Evolutionary conservation across 2,329 filamentous ascomycete species (phyloP).

Genomic region (Ilyonectria robusta): DNA sequence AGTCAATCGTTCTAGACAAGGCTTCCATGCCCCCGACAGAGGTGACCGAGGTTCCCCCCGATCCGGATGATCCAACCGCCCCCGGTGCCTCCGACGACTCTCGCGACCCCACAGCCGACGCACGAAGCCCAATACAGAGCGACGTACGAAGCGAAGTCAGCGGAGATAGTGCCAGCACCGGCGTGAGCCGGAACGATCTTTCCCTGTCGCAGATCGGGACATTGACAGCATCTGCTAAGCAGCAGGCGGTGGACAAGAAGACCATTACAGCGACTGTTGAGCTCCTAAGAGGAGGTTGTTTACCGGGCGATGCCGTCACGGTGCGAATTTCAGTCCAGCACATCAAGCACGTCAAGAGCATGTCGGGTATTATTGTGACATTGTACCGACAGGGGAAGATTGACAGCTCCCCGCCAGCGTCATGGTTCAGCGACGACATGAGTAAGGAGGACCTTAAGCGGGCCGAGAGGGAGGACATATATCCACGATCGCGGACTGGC

Average conservation of each 20-base stretch:
- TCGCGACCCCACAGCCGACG: constrained; percentile 54
- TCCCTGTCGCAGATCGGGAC: constrained; percentile 52
- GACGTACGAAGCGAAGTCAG: constrained; percentile 79
- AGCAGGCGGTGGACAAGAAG: constrained; percentile 71
- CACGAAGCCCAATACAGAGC: constrained; percentile 61
- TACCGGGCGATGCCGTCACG: constrained; percentile 87
- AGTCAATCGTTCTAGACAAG: constrained; percentile 62
- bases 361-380: constrained; percentile 93
- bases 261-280: constrained; percentile 91
- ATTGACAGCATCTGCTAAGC: constrained; percentile 54
- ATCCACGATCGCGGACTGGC: constrained; percentile 88
- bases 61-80: constrained; percentile 58
- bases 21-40: constrained; percentile 60
- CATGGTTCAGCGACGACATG: constrained; percentile 64
- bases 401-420: constrained; percentile 76
- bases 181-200: constrained; percentile 67
- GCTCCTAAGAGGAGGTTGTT: constrained; percentile 83
- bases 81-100: constrained; percentile 56
- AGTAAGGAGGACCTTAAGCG: constrained; percentile 77
- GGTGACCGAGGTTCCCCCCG: constrained; percentile 52
- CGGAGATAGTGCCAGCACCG: constrained; percentile 78
- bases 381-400: constrained; percentile 92
- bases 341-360: constrained; percentile 89
- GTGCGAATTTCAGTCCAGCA: constrained; percentile 88
- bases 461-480: constrained; percentile 84